These are phyloP conservation scores for Quercus glauca DNA, from an alignment of 306 rosid genomes.

Conservation along the genomic window DNA sequence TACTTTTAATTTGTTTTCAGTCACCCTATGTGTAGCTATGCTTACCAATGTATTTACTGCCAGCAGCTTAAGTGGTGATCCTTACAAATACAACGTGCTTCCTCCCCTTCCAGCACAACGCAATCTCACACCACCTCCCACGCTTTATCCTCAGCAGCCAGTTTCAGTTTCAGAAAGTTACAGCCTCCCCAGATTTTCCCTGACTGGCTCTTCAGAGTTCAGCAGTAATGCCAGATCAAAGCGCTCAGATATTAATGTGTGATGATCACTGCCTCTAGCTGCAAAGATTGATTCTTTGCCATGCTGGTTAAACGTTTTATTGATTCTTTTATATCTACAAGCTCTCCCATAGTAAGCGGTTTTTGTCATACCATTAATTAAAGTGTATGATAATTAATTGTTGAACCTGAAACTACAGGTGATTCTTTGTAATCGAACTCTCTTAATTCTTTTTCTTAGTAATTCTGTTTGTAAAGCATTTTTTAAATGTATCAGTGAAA, in stretches of 20 bases:
- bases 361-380: neutral
- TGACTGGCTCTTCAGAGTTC: slow-evolving; percentile 58
- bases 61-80: slow-evolving; percentile 52
- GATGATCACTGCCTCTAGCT: neutral
- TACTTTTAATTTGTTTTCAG: neutral
- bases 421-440: slow-evolving; percentile 18
- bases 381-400: slow-evolving; percentile 17
- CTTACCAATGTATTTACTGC: slow-evolving; percentile 15
- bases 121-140: slow-evolving; percentile 92
- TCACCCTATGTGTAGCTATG: neutral
- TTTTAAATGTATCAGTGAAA: neutral
- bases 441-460: neutral
- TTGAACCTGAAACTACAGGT: slow-evolving; percentile 7
- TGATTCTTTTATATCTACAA: slow-evolving; percentile 30
- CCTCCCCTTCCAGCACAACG: slow-evolving; percentile 98
- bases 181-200: slow-evolving; percentile 69
- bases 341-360: slow-evolving; percentile 13
- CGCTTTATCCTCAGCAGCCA: slow-evolving; percentile 97
- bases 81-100: slow-evolving; percentile 70
- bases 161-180: slow-evolving; percentile 70
- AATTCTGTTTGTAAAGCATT: neutral
- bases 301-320: slow-evolving; percentile 5
- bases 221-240: slow-evolving; percentile 57
- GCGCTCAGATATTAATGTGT: slow-evolving; percentile 91
- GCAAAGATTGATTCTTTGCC: slow-evolving; percentile 11